Evolutionary conservation across 331 rosid genomes (phyloP).

Genomic region (Telfairia occidentalis): DNA sequence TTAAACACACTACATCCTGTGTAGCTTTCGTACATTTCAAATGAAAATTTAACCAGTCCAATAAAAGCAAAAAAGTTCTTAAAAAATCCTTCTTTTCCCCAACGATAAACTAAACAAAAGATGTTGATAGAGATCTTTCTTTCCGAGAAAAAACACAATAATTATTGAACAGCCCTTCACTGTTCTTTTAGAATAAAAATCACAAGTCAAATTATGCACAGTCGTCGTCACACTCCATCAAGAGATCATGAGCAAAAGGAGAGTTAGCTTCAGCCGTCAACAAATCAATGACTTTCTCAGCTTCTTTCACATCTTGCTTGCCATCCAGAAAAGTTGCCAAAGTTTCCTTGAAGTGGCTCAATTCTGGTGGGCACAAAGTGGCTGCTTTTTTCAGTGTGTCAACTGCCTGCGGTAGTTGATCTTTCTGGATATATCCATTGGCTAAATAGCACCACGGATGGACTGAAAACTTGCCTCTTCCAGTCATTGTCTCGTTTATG

Average conservation of each 20-base stretch:
- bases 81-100: neutral
- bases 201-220: neutral
- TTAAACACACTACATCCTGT: neutral
- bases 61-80: neutral
- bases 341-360: neutral
- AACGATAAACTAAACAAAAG: neutral
- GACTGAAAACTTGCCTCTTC: slow-evolving; percentile 2
- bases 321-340: neutral
- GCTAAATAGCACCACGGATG: neutral
- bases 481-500: neutral
- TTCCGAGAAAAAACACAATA: neutral
- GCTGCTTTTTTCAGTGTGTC: slow-evolving; percentile 1
- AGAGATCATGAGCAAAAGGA: neutral
- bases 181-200: neutral
- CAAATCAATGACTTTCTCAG: neutral
- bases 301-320: slow-evolving; percentile 3
- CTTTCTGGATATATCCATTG: neutral
- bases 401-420: neutral
- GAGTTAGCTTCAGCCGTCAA: neutral
- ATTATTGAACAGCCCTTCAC: neutral
- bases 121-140: neutral
- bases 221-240: neutral
- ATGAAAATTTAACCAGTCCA: neutral
- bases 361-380: neutral
- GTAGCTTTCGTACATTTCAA: neutral